A percentile compares a stretch with the other conserved stretches of the same genome.
These are phyloP conservation scores for Xylaria sp. DNA, from an alignment of 2,329 filamentous ascomycete species.

Conservation along the genomic window DNA sequence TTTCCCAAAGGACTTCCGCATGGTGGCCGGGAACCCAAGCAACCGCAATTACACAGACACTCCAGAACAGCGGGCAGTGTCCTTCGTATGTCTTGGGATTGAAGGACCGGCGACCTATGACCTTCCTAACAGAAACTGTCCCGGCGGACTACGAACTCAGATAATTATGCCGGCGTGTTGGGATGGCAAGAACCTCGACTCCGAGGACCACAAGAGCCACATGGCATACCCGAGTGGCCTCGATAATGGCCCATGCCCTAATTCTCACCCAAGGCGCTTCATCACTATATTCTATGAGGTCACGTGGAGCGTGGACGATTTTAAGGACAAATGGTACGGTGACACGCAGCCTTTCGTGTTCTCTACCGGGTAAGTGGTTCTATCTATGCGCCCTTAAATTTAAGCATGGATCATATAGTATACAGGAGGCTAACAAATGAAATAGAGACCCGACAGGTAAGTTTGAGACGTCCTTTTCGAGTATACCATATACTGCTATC, in stretches of 20 bases:
- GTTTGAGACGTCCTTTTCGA: not conserved
- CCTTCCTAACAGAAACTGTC: conserved; percentile 67
- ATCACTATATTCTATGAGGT: conserved; percentile 71
- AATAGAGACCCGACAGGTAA: conserved; percentile 53
- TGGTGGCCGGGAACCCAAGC: conserved; percentile 70
- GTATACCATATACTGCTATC: not conserved
- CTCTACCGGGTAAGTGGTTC: conserved; percentile 49
- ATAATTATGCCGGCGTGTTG: conserved; percentile 72
- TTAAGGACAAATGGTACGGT: conserved; percentile 60
- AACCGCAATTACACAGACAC: conserved; percentile 61
- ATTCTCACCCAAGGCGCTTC: conserved; percentile 63
- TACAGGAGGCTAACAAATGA: not conserved
- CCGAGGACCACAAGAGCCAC: conserved; percentile 65
- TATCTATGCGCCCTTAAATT: not conserved
- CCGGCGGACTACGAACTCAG: conserved; percentile 62
- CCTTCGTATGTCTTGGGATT: conserved; percentile 65
- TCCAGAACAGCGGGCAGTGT: conserved; percentile 62
- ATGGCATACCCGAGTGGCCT: conserved; percentile 62
- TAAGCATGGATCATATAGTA: not conserved
- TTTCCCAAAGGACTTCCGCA: conserved; percentile 72
- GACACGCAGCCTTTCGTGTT: conserved; percentile 63
- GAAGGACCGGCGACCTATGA: conserved; percentile 59
- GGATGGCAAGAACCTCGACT: conserved; percentile 68
- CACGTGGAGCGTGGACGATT: conserved; percentile 64
- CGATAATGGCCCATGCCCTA: conserved; percentile 62